A percentile compares a stretch with the other conserved stretches of the same genome.
Evolutionary conservation across 2,329 filamentous ascomycete species (phyloP).

Genomic region (Fusarium dlaminii): DNA sequence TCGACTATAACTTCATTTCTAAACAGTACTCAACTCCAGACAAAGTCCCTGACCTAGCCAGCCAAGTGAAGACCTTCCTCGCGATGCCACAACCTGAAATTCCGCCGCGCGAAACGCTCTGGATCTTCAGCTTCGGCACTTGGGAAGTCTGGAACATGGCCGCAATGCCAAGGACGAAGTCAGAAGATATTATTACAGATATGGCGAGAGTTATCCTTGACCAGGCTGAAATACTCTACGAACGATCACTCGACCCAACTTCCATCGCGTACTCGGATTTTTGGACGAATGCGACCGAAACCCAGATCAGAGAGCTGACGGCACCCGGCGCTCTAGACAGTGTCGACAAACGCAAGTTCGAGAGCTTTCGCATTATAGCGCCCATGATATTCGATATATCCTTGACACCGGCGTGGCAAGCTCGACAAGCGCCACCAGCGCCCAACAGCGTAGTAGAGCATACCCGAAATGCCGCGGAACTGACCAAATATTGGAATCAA

Average conservation of each 20-base stretch:
- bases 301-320: constrained; percentile 42
- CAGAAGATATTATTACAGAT: constrained; percentile 50
- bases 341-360: constrained; percentile 44
- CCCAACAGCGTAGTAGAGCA: constrained; percentile 62
- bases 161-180: constrained; percentile 53
- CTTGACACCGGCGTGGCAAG: constrained; percentile 62
- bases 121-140: constrained; percentile 63
- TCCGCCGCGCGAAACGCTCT: constrained; percentile 59
- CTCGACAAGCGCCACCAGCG: constrained; percentile 53
- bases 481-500: constrained; percentile 62
- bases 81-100: constrained; percentile 46
- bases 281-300: constrained; percentile 45
- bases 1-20: constrained; percentile 55
- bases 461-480: constrained; percentile 61
- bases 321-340: constrained; percentile 33
- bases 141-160: constrained; percentile 66
- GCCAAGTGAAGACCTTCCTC: constrained; percentile 59
- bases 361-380: constrained; percentile 61
- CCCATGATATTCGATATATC: constrained; percentile 64
- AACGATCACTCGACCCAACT: constrained; percentile 51
- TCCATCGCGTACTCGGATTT: constrained; percentile 59
- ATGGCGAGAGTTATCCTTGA: constrained; percentile 54
- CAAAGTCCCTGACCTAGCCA: constrained; percentile 53
- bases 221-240: constrained; percentile 59
- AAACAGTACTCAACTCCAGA: constrained; percentile 54